Evolutionary conservation across 305 asterid genomes (phyloP).

Genomic region (Solanum hybrid): DNA sequence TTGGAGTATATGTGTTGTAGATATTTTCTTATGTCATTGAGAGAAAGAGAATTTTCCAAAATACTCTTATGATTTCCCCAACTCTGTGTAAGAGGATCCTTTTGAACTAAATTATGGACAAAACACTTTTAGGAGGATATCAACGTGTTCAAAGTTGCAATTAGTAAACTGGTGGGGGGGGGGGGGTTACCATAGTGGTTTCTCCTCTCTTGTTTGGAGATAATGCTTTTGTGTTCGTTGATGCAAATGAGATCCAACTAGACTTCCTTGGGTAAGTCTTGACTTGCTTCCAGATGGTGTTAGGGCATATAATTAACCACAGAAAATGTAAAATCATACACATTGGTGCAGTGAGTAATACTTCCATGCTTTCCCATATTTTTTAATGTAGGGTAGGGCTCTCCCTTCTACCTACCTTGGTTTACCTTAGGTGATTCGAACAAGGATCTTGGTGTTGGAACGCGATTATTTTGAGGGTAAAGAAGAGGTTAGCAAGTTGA

Average conservation of each 20-base stretch:
- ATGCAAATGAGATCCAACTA: no score
- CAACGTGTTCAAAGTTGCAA: neutral
- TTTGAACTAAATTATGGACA: no score
- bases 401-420: neutral
- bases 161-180: neutral
- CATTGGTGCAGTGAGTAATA: neutral
- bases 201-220: no score
- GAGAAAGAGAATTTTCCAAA: no score
- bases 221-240: no score
- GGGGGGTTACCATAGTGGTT: no score
- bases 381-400: neutral
- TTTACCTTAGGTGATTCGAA: neutral
- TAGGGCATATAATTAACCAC: neutral
- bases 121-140: no score
- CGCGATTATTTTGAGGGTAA: neutral
- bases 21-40: neutral
- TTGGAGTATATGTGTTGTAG: neutral
- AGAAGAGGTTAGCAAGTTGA: neutral
- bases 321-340: neutral
- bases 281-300: neutral
- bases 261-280: neutral
- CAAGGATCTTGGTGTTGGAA: neutral
- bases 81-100: no score
- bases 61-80: neutral
- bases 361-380: neutral